Base-by-base conservation (phyloP, 805 yeast genomes). In the Metschnikowia borealis region DNA sequence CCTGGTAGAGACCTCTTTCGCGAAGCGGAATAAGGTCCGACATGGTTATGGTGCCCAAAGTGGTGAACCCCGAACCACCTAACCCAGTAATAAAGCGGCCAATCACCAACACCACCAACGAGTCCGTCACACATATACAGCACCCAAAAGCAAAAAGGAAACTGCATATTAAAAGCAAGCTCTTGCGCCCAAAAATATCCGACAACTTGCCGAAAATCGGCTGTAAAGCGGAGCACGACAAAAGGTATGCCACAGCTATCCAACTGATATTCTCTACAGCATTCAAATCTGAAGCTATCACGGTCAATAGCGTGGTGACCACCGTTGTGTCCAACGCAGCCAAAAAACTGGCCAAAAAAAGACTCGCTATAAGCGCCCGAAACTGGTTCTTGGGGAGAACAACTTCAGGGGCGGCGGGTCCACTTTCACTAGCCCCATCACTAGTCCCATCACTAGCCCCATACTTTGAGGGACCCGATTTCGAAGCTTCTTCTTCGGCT, bases 41-140 rank as follows among this genome's bases (percentile, higher is more conserved):
- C 58, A 85, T 78, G 2, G 90, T 77, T 50, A 89, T 85, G 6
- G 96, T 84, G 15, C 88, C 79, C 57, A 89, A 70, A 0, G 91
- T 77, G 46, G 84, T 81, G 61, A 89, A 79, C 1, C 96, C 96
- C 5, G 96, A 94, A n/a, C 96, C 96, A 11, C 96, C 96, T 49
- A 87, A 78, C 17, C 97, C 97, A 23, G 95, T 83, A 46, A 89
- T 73, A 53, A 88, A 81, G 59, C 89, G 71, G 3, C 86, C 86
- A 29, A 79, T 53, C 6, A 84, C 79, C 54, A 85, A 70, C 48
- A 73, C 56, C 40, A 69, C 55, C 13, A 59, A 79, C 61, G 65
- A 81, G 65, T 70, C 67, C 1, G 85, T 77, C 1, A 74, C 82
- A 62, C 88, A 83, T 44, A 82, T 73, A 11, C 79, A 58, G 47